phyloP scores from a whole-genome alignment of 2,329 filamentous ascomycete species.

The Stachybotrys echinatus region DNA sequence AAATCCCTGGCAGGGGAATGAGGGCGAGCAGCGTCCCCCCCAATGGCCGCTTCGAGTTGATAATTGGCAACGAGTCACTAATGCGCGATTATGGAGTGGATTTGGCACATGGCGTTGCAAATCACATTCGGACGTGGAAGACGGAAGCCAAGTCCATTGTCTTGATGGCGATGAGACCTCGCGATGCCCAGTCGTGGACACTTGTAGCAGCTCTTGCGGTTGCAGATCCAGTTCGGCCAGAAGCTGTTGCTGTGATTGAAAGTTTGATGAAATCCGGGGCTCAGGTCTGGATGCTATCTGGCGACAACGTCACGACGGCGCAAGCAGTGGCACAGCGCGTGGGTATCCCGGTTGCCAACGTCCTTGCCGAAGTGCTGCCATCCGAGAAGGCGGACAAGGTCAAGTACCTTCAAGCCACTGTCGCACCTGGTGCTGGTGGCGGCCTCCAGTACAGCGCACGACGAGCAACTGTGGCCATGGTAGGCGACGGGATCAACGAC shows the following conservation, averaged over 20 bases:
- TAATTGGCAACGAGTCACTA: conserved; percentile 71
- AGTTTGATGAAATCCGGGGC: conserved; percentile 61
- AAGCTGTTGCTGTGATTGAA: conserved; percentile 60
- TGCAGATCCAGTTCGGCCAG: conserved; percentile 73
- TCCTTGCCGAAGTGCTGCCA: conserved; percentile 84
- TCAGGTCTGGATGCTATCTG: conserved; percentile 87
- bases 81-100: conserved; percentile 45
- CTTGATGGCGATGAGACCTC: conserved; percentile 43
- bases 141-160: conserved; percentile 58
- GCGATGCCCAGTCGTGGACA: conserved; percentile 28
- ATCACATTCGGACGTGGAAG: conserved; percentile 52
- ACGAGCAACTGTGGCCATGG: conserved; percentile 66
- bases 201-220: conserved; percentile 68
- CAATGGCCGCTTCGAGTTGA: conserved; percentile 38
- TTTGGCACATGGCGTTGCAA: conserved; percentile 27
- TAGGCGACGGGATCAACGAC: conserved; percentile 88
- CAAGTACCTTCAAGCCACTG: conserved; percentile 52
- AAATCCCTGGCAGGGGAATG: conserved; percentile 68
- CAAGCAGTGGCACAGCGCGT: conserved; percentile 69
- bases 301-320: conserved; percentile 84
- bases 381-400: conserved; percentile 75
- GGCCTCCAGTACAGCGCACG: conserved; percentile 18
- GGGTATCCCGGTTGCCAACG: conserved; percentile 67
- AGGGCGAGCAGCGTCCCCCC: conserved; percentile 45
- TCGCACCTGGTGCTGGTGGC: conserved; percentile 26